Base-by-base conservation (phyloP, 1,139 yeast species). In the Kurtzmaniella quercitrusa region DNA sequence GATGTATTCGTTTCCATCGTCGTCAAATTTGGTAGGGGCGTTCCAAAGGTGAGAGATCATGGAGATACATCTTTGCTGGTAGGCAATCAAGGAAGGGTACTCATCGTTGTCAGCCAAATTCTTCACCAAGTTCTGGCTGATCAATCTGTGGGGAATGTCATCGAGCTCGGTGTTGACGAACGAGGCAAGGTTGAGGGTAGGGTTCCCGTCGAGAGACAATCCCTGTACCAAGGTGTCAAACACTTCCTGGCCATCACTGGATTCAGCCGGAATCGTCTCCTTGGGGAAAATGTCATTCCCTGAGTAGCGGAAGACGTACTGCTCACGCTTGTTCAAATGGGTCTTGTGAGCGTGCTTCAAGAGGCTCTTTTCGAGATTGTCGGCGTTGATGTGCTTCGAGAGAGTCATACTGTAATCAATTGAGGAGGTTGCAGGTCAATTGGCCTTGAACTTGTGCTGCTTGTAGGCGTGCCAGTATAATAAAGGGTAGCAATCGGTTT, bases 61-160 rank as follows among this genome's bases (percentile, higher is more conserved):
- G 31, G 90, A 77, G 47, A 90, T 78, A 65, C 96, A 89, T 53
- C 96, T 78, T 49, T 82, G 76, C 52, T 91, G 95, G 52, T 87
- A 62, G 48, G 85, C 93, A 58, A 88, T 73, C 63, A 90, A 65
- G 39, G 91, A 85, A 9, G 97, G 97, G 62, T 90, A 90, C 68
- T 90, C 97, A 61, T 90, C 96, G 55, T 85, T 85, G 65, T 90
- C 97, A 10, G 96, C 96, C 59, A 90, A 70, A 64, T 90, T 90
- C 73, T 90, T 90, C 53, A 88, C 84, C 48, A 88, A 57, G 62
- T 90, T 89, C 58, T 86, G 91, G 25, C 61, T 45, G 45, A 83
- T 75, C 52, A 90, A 72, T 52, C 71, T 71, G 48, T 53, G 48
- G 21, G 66, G 66, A 33, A 43, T 46, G 3, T 75, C 80, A 46